Conservation (phyloP, 148 eudicot species). For the Talinum fruticosum region DNA sequence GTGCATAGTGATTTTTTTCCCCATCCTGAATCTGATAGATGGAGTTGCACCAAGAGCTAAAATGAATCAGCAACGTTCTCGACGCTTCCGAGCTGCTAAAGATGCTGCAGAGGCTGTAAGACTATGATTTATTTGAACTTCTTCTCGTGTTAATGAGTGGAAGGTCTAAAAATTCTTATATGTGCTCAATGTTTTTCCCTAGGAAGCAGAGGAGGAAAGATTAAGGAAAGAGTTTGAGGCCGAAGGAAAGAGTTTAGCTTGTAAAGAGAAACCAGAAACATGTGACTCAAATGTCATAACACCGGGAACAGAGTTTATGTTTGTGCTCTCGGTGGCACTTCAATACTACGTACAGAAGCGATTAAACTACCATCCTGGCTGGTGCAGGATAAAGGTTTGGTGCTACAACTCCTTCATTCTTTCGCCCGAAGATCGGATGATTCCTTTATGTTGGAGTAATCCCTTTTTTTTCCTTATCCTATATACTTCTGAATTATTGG, state of each 20-base stretch:
- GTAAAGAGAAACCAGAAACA: slow-evolving; percentile 75
- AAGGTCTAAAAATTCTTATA: slow-evolving; percentile 7
- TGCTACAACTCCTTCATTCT: slow-evolving; percentile 17
- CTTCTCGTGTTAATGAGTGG: not conserved
- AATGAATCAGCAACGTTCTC: slow-evolving; percentile 97
- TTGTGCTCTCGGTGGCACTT: slow-evolving; percentile 82
- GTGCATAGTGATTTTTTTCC: slow-evolving; percentile 1
- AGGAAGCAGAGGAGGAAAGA: slow-evolving; percentile 91
- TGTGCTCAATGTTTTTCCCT: slow-evolving; percentile 21
- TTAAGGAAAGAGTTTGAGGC: slow-evolving; percentile 70
- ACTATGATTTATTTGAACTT: not conserved
- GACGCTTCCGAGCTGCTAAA: slow-evolving; percentile 98
- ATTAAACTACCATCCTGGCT: slow-evolving; percentile 74
- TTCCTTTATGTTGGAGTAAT: slow-evolving; percentile 50
- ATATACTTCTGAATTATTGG: slow-evolving; percentile 45
- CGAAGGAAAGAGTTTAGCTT: slow-evolving; percentile 53
- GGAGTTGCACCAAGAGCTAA: slow-evolving; percentile 99
- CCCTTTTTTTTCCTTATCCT: slow-evolving; percentile 40
- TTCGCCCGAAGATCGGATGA: slow-evolving; percentile 32
- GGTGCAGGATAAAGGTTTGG: slow-evolving; percentile 80
- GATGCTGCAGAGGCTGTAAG: slow-evolving; percentile 97
- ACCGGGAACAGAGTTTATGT: slow-evolving; percentile 96
- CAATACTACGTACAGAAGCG: slow-evolving; percentile 81
- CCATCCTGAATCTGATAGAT: slow-evolving; percentile 43
- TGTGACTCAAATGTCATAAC: slow-evolving; percentile 95